Base-by-base conservation (phyloP, 176 grass and related monocot genomes). In the Musa acuminata region DNA sequence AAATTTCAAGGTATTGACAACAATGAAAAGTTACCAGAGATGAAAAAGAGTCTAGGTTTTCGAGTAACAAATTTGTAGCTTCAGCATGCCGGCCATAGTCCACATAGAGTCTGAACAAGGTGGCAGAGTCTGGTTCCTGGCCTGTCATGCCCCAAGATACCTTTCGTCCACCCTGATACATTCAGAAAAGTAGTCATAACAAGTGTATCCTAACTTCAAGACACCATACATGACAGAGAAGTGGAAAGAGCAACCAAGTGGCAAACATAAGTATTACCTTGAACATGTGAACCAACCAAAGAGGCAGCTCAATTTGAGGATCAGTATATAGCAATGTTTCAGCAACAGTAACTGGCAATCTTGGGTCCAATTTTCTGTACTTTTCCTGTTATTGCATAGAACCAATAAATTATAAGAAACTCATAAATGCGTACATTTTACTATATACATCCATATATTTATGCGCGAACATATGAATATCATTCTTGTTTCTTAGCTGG, bases 281-380 rank as follows among this genome's bases (percentile, higher is more conserved):
- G 77, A 99, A 99, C 85, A 94, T 91, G 62, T 91, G 95, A 86
- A 99, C 88, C 12, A 99, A 78, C 90, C 95, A 99, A 91, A 99
- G 90, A 52, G 95, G 95, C 52, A 94, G 86, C 76, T 94, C 95
- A 50, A 99, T 89, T 67, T 89, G 83, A 24, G 84, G 95, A 84
- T 99, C 95, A 64, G 86, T 91, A 78, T 89, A 87, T 58, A 94
- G 82, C 85, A 99, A 91, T 64, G 95, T 94, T 75, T 99, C 95
- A 52, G 95, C 95, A 80, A 94, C 90, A 82, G 71, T 76, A 55
- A 87, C 73, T 65, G 86, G 88, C 73, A 99, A 87, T 50, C 86
- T 86, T 53, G 86, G 86, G 80, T 99, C 88, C 82, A 99, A 68
- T 71, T 91, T 82, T 84, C 80, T 94, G 62, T 99, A 99, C 67